A percentile compares a stretch with the other conserved stretches of the same genome.
phyloP scores from a whole-genome alignment of 2,329 filamentous ascomycete species.

The Ceratocystis destructans region DNA sequence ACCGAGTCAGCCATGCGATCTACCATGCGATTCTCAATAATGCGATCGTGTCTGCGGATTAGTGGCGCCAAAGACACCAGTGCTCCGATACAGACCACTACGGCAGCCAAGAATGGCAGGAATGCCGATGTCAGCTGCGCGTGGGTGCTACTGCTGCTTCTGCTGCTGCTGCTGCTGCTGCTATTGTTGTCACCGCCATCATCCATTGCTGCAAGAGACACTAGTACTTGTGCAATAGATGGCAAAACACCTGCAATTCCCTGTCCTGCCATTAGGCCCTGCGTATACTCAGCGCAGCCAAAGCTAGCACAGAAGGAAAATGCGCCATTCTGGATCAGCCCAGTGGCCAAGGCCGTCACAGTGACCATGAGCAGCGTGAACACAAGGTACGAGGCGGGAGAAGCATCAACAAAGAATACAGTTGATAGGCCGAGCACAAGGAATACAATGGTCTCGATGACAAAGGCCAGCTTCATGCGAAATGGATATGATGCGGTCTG shows the following conservation, averaged over 20 bases:
- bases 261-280: slow-evolving; percentile 92
- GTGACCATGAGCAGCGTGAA: slow-evolving; percentile 77
- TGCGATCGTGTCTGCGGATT: slow-evolving; percentile 43
- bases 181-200: slow-evolving; percentile 20
- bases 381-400: slow-evolving; percentile 55
- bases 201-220: slow-evolving; percentile 44
- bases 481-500: slow-evolving; percentile 72
- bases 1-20: slow-evolving; percentile 38
- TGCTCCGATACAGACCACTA: slow-evolving; percentile 55
- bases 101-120: slow-evolving; percentile 81
- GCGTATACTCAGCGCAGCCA: slow-evolving; percentile 74
- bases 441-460: slow-evolving; percentile 67
- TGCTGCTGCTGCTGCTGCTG: slow-evolving; percentile 23
- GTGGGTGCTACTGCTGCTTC: slow-evolving; percentile 2
- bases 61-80: slow-evolving; percentile 65
- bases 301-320: slow-evolving; percentile 87
- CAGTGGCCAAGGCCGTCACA: slow-evolving; percentile 63
- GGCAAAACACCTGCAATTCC: slow-evolving; percentile 84
- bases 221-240: slow-evolving; percentile 70
- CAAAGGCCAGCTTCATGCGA: slow-evolving; percentile 64
- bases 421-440: slow-evolving; percentile 70
- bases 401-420: slow-evolving; percentile 46
- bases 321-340: slow-evolving; percentile 81
- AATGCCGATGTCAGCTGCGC: slow-evolving; percentile 57
- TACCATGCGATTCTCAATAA: slow-evolving; percentile 37